phyloP scores from a whole-genome alignment of 768 basidiomycete genomes.

The Mycena sanguinolenta region DNA sequence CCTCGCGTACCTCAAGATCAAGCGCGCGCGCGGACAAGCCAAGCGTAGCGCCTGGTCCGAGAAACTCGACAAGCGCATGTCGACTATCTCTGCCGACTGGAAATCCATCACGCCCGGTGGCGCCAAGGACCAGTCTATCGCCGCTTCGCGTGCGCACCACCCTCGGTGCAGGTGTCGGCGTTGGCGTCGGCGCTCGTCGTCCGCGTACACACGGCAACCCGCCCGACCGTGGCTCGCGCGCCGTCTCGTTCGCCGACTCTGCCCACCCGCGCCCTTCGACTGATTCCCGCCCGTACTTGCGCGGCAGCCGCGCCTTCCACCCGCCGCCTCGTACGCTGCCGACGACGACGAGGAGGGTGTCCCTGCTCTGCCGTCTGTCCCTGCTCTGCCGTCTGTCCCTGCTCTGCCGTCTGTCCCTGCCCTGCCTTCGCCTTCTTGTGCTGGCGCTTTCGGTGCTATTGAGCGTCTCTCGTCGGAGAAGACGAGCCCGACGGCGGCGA shows the following conservation, averaged over 20 bases:
- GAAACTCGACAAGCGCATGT: conserved; percentile 86
- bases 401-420: no score
- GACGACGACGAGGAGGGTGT: no score
- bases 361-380: no score
- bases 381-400: no score
- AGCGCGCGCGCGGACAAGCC: conserved; percentile 61
- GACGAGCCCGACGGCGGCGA: no score
- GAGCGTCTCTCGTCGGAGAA: background rate
- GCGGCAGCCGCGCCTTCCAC: no score
- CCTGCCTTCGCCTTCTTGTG: conserved; percentile 42
- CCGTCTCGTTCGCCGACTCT: conserved; percentile 50
- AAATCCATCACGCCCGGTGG: conserved; percentile 78
- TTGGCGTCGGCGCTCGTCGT: conserved; percentile 60
- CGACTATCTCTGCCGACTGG: conserved; percentile 84
- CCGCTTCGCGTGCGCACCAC: conserved; percentile 62
- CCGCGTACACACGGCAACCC: conserved; percentile 50
- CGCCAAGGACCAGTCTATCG: conserved; percentile 76
- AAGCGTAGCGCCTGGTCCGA: conserved; percentile 73
- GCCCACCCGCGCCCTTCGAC: conserved; percentile 43
- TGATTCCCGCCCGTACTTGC: no score
- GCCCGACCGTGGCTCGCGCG: conserved; percentile 61
- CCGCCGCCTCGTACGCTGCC: no score
- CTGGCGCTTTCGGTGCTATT: conserved; percentile 24
- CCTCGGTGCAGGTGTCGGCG: conserved; percentile 61
- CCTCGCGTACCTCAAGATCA: no score